Percentiles rank a stretch among this genome's conserved stretches.
Conservation (phyloP, 2,329 filamentous ascomycete genomes). For the Aspergillus versicolor region DNA sequence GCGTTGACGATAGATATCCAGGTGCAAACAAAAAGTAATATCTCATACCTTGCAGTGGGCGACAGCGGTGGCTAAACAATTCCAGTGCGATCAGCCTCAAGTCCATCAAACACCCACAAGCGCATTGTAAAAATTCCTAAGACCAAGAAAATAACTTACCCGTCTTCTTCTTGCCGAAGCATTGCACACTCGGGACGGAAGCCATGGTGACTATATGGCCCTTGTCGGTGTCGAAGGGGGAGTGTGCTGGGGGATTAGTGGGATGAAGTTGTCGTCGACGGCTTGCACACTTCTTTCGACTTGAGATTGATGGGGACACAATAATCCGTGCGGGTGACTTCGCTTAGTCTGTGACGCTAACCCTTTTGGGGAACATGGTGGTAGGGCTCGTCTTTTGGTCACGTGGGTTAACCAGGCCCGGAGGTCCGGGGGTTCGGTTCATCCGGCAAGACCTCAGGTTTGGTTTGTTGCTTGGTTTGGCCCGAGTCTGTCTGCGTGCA, state of each 20-base stretch:
- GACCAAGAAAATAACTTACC: constrained; percentile 37
- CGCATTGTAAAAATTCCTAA: neutral
- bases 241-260: constrained; percentile 29
- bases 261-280: constrained; percentile 35
- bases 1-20: constrained; percentile 7
- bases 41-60: constrained; percentile 83
- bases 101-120: neutral
- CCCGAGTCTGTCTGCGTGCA: neutral
- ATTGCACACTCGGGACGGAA: constrained; percentile 81
- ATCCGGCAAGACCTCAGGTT: neutral
- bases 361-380: constrained; percentile 7
- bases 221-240: constrained; percentile 41
- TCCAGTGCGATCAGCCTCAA: constrained; percentile 17
- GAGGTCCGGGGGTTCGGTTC: neutral
- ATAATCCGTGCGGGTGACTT: constrained; percentile 40
- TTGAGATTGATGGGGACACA: constrained; percentile 30
- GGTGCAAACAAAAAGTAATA: neutral
- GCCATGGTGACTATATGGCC: constrained; percentile 63
- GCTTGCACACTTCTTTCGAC: constrained; percentile 29
- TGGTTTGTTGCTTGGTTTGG: neutral
- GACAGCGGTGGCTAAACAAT: constrained; percentile 70
- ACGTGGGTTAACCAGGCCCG: constrained; percentile 22
- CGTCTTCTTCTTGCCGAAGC: constrained; percentile 99
- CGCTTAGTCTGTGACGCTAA: constrained; percentile 41
- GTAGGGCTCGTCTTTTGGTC: constrained; percentile 33